Evolutionary conservation across 352 stramenopile species (phyloP).

Genomic region (Detonula confervacea): DNA sequence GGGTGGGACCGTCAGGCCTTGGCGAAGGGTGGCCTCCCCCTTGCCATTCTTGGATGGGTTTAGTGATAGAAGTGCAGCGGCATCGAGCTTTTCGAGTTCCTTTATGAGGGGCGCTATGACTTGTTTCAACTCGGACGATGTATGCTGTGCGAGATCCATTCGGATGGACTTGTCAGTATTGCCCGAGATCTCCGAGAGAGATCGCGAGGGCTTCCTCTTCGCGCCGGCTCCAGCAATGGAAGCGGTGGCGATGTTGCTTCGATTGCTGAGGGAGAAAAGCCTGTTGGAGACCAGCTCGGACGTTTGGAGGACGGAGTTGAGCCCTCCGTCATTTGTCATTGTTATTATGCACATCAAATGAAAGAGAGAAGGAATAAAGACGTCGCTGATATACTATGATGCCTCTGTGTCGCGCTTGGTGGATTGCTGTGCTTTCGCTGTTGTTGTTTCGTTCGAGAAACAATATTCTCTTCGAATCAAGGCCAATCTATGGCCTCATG

Average conservation of each 20-base stretch:
- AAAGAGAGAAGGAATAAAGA: not conserved
- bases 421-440: too few species aligned
- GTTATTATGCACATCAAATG: slow-evolving; percentile 9
- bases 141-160: slow-evolving; percentile 43
- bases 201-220: slow-evolving; percentile 18
- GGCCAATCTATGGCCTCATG: too few species aligned
- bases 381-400: too few species aligned
- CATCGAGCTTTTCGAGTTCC: slow-evolving; percentile 59
- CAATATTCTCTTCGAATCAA: too few species aligned
- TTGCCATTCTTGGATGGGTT: slow-evolving; percentile 34
- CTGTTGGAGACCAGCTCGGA: slow-evolving; percentile 8
- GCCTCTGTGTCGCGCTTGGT: too few species aligned
- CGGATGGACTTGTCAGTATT: not conserved
- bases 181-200: slow-evolving; percentile 14
- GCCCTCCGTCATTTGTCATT: slow-evolving; percentile 11
- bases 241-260: too few species aligned
- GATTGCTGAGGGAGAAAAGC: not conserved
- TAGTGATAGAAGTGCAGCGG: slow-evolving; percentile 53
- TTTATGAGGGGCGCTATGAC: slow-evolving; percentile 47
- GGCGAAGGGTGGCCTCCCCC: slow-evolving; percentile 12
- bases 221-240: not conserved
- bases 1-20: slow-evolving; percentile 43
- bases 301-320: slow-evolving; percentile 20
- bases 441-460: too few species aligned
- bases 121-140: slow-evolving; percentile 31